phyloP scores from a whole-genome alignment of 2,329 filamentous ascomycete genomes.

The Fusarium solani-melongenae region DNA sequence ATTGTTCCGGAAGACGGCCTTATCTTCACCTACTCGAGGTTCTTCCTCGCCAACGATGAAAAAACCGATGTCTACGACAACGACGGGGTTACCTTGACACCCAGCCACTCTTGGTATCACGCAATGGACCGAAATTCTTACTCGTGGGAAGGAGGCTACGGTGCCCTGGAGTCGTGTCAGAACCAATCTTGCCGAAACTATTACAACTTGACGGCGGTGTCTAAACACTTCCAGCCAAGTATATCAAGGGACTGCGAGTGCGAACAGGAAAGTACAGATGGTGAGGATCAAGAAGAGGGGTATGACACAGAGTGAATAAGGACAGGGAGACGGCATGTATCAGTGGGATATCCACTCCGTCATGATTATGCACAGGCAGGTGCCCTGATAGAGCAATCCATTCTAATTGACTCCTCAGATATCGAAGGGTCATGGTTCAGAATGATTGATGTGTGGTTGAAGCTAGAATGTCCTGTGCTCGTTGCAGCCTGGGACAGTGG shows the following conservation, averaged over 20 bases:
- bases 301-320: not conserved
- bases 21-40: not conserved
- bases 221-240: rapidly evolving
- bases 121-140: not conserved
- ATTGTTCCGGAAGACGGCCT: not conserved
- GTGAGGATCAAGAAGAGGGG: not conserved
- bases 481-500: not conserved
- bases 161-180: not conserved
- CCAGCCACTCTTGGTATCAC: not conserved
- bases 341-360: not conserved
- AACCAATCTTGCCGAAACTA: not conserved
- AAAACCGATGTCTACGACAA: not conserved
- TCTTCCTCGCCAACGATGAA: not conserved
- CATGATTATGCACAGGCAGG: not conserved
- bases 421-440: not conserved
- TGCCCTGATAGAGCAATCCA: not conserved
- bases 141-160: not conserved
- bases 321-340: not conserved
- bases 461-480: not conserved
- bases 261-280: not conserved
- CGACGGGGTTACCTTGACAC: not conserved
- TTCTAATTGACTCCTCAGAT: not conserved
- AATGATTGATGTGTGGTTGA: not conserved
- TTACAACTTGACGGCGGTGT: not conserved
- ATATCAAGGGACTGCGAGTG: not conserved